Conservation (phyloP, 148 eudicot genomes). For the Chenopodium berlandieri region DNA sequence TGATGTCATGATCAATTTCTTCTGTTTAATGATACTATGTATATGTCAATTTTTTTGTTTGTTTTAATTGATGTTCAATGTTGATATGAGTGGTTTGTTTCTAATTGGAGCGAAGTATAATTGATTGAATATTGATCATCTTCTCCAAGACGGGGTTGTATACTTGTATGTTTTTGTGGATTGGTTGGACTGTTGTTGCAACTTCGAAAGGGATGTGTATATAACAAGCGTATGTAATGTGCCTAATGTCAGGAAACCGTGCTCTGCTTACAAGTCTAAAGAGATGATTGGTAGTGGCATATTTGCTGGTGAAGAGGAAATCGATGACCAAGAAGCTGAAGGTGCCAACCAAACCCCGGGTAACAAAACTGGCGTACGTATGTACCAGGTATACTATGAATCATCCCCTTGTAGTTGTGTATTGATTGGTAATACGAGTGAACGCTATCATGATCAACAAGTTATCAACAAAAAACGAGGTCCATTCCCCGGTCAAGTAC, state of each 20-base stretch:
- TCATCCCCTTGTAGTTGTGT: not conserved
- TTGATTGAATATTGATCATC: not conserved
- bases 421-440: not conserved
- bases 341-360: constrained; percentile 39
- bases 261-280: constrained; percentile 72
- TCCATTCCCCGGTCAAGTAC: not conserved
- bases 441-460: not conserved
- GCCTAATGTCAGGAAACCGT: constrained; percentile 68
- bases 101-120: not conserved
- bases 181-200: not conserved
- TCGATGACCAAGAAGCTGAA: constrained; percentile 46
- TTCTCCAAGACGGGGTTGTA: not conserved
- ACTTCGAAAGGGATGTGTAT: not conserved
- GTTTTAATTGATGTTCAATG: not conserved
- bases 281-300: constrained; percentile 93
- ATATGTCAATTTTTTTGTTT: not conserved
- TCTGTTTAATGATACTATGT: not conserved
- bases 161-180: not conserved
- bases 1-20: not conserved
- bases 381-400: constrained; percentile 62
- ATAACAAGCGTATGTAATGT: constrained; percentile 5
- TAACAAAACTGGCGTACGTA: constrained; percentile 66
- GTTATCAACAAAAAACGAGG: not conserved
- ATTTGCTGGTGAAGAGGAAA: constrained; percentile 53
- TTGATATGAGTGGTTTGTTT: not conserved